Percentiles rank a stretch among this genome's conserved stretches.
phyloP scores from a whole-genome alignment of 164 flowering plant species.

The Warburgia ugandensis region DNA sequence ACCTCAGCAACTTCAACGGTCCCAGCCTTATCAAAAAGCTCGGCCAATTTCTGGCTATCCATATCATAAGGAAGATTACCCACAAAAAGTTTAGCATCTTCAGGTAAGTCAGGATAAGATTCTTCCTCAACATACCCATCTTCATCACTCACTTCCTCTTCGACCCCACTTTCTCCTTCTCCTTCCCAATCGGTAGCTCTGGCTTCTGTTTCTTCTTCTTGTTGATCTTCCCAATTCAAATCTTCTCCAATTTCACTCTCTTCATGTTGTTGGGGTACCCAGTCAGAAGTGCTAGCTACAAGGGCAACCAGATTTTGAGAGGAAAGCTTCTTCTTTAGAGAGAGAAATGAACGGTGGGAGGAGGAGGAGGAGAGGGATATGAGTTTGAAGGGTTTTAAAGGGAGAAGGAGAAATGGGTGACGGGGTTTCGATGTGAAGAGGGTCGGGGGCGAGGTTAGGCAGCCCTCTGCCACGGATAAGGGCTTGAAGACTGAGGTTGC shows the following conservation, averaged over 20 bases:
- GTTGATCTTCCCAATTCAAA: constrained; percentile 15
- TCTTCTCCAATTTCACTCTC: constrained; percentile 13
- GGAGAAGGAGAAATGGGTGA: constrained; percentile 20
- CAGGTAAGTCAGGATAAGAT: constrained; percentile 40
- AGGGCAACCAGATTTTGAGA: constrained; percentile 22
- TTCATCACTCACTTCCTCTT: constrained; percentile 10
- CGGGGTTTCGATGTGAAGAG: constrained; percentile 25
- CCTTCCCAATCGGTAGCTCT: constrained; percentile 15
- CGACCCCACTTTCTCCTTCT: constrained; percentile 4
- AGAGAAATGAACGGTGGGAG: constrained; percentile 7
- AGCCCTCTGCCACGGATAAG: no score
- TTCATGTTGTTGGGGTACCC: constrained; percentile 53
- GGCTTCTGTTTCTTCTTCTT: constrained; percentile 16
- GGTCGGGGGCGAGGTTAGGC: no score
- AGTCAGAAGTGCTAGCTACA: constrained; percentile 47
- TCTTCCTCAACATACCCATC: constrained; percentile 15
- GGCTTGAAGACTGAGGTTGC: constrained; percentile 30
- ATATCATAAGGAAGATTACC: constrained; percentile 89
- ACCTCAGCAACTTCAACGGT: constrained; percentile 85
- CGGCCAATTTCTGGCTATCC: constrained; percentile 64
- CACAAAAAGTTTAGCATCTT: constrained; percentile 77
- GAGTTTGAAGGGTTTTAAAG: constrained; percentile 28
- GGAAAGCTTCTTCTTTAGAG: constrained; percentile 16
- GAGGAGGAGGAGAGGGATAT: constrained; percentile 20
- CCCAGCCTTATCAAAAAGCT: constrained; percentile 71